Evolutionary conservation across 1,284 basidiomycete species (phyloP).

Genomic region (Pseudozyma hubeiensis): DNA sequence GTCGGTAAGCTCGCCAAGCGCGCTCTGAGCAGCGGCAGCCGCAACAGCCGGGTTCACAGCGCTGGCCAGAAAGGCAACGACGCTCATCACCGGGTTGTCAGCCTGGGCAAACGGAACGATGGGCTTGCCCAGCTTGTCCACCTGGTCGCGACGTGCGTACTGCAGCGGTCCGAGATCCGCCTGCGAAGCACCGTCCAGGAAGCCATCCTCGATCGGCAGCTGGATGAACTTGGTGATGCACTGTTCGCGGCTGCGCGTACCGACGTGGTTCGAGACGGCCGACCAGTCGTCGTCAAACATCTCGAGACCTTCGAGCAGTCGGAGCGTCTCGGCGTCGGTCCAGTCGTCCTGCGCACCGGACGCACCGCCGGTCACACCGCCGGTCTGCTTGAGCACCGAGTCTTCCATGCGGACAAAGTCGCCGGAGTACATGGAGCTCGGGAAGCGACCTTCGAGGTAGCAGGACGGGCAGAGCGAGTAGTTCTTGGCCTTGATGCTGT

Average conservation of each 20-base stretch:
- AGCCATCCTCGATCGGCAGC: constrained; percentile 95
- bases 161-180: constrained; percentile 79
- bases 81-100: constrained; percentile 98
- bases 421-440: constrained; percentile 93
- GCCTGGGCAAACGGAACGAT: constrained; percentile 84
- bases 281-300: constrained; percentile 99
- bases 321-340: constrained; percentile 89
- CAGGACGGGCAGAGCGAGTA: constrained; percentile 78
- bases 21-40: constrained; percentile 90
- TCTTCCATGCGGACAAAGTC: constrained; percentile 90
- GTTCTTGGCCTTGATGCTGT: constrained; percentile 87
- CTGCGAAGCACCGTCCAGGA: constrained; percentile 72
- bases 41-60: constrained; percentile 91
- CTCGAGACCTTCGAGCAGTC: constrained; percentile 92
- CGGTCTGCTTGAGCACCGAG: constrained; percentile 70
- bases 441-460: constrained; percentile 96
- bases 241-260: constrained; percentile 88
- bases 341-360: constrained; percentile 78
- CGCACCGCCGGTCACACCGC: constrained; percentile 71
- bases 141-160: constrained; percentile 71
- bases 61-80: constrained; percentile 93
- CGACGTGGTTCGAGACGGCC: constrained; percentile 89
- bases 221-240: constrained; percentile 96
- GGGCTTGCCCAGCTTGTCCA: constrained; percentile 49
- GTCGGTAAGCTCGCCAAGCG: constrained; percentile 74